Base-by-base conservation (phyloP, 345 rosid species). In the Salix viminalis region DNA sequence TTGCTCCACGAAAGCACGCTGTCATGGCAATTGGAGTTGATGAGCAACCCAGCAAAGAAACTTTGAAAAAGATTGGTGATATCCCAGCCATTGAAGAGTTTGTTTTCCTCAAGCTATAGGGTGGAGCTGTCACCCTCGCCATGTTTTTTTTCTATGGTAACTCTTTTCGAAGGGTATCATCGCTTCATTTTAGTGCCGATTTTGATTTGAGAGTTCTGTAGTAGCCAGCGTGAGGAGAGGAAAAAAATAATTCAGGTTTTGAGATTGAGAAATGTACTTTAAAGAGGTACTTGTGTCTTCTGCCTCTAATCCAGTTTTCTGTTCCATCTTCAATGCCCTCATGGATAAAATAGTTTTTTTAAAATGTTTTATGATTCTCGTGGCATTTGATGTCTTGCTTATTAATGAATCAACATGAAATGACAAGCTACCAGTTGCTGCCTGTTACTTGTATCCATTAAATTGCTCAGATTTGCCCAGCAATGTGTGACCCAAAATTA, bases 21-120 rank as follows among this genome's bases (percentile, higher is more conserved):
- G 56, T 81, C 13, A 81, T 81, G 84, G 84, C 84, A 50, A 81
- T 81, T n/a, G 84, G 84, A 37, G 84, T 76, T 60, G 84, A 81
- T 68, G 84, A 81, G 2, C 36, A 72, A 54, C 77, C 80, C 15
- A 46, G 68, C 36, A 50, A 28, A n/a, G 75, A 73, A 39, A 50
- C 71, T 50, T 60, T 81, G 74, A 61, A 73, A 60, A 76, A 50
- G 80, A 81, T 81, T 5, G 84, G 84, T 4, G 74, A 62, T 3
- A 69, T 77, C 56, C 70, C 78, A 8, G 80, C 84, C 13, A n/a
- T 81, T n/a, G 80, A 81, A 28, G 84, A 81, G 67, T 76, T 81
- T 5, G 77, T 81, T 28, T 81, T 81, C 71, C 77, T 81, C 30
- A 76, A 76, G 71, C 39, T 81, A 73, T 80, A 80, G 66, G 50